Percentiles rank a stretch among this genome's conserved stretches.
These are phyloP conservation scores for Populus davidiana DNA, from an alignment of 345 rosid species.

Conservation along the genomic window DNA sequence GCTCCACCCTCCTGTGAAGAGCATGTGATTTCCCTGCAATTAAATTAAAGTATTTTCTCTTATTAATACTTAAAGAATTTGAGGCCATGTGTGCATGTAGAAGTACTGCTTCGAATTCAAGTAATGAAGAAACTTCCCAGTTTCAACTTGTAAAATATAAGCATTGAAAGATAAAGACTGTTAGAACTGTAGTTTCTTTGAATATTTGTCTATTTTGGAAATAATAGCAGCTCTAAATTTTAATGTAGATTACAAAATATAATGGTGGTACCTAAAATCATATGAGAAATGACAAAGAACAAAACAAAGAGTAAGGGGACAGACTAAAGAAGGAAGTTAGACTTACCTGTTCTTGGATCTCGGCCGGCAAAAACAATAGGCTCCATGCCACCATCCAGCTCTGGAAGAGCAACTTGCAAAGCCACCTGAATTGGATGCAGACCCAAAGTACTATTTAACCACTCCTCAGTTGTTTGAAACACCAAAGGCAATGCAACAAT, in stretches of 20 bases:
- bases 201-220: neutral
- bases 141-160: neutral
- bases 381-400: slow-evolving; percentile 98
- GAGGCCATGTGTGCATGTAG: neutral
- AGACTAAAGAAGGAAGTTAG: neutral
- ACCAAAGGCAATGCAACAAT: slow-evolving; percentile 90
- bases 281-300: neutral
- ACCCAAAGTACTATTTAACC: slow-evolving; percentile 93
- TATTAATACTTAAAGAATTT: neutral
- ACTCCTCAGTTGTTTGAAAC: slow-evolving; percentile 97
- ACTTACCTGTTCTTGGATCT: slow-evolving; percentile 90
- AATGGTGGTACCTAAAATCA: neutral
- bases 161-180: neutral
- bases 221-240: neutral
- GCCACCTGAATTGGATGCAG: slow-evolving; percentile 99
- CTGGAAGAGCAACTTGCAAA: slow-evolving; percentile 95
- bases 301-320: neutral
- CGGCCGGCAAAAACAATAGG: slow-evolving; percentile 97
- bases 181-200: neutral
- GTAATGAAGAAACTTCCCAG: slow-evolving; percentile 4
- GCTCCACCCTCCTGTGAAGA: slow-evolving; percentile 98
- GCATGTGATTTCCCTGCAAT: slow-evolving; percentile 94
- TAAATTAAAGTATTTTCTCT: slow-evolving; percentile 8
- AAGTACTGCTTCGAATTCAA: neutral
- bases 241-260: neutral